These are phyloP conservation scores for Pythium chondricola DNA, from an alignment of 352 stramenopile genomes.

Conservation along the genomic window DNA sequence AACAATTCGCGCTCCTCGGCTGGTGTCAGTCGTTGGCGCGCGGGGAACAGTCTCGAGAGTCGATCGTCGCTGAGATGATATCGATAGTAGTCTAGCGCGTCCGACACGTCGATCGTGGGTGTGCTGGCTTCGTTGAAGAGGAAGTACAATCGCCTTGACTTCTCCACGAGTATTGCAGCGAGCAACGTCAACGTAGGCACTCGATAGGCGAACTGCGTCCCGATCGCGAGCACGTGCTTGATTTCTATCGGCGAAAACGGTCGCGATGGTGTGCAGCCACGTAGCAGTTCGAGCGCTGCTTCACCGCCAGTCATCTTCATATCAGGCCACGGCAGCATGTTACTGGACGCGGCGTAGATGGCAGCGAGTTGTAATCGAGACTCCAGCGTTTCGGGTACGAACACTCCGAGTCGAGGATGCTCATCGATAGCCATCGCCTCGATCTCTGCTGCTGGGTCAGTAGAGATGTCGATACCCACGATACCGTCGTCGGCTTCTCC, in stretches of 20 bases:
- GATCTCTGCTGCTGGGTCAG: too few species aligned
- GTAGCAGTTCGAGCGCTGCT: conserved; percentile 32
- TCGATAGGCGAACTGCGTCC: conserved; percentile 23
- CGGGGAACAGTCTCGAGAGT: too few species aligned
- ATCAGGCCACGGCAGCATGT: conserved; percentile 21
- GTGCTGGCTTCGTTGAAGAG: too few species aligned
- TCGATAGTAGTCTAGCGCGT: background rate
- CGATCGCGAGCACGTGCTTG: conserved; percentile 18
- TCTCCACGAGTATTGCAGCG: conserved; percentile 17
- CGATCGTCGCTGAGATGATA: background rate
- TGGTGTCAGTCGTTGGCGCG: background rate
- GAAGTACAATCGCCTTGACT: conserved; percentile 13
- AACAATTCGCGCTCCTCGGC: conserved; percentile 1
- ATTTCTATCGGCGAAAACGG: conserved; percentile 25
- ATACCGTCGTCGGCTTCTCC: too few species aligned
- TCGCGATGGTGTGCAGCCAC: conserved; percentile 28
- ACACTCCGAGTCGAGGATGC: conserved; percentile 26
- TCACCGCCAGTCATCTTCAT: conserved; percentile 45
- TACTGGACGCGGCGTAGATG: conserved; percentile 25
- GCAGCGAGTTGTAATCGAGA: conserved; percentile 34
- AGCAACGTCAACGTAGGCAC: conserved; percentile 36
- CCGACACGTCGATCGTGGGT: background rate
- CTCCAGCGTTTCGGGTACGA: conserved; percentile 30
- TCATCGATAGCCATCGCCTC: conserved; percentile 11
- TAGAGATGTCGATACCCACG: too few species aligned